Evolutionary conservation across 805 yeast genomes (phyloP).

Genomic region (Pichia occidentalis): DNA sequence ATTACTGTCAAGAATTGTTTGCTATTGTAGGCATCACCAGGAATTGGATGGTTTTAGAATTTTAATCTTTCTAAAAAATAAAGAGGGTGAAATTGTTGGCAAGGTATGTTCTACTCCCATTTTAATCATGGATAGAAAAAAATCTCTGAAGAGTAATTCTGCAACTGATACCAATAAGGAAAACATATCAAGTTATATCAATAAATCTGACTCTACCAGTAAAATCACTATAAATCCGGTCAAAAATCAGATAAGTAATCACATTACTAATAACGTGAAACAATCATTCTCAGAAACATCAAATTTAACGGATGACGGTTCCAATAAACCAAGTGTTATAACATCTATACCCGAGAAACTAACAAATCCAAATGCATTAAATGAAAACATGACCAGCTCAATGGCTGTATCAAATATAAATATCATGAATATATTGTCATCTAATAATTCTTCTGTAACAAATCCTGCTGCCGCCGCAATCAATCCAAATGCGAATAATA

Average conservation of each 20-base stretch:
- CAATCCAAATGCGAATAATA: too few species aligned
- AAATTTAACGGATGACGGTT: too few species aligned
- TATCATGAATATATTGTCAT: conserved; percentile 1
- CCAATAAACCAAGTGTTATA: too few species aligned
- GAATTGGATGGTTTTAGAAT: conserved; percentile 81
- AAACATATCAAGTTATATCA: too few species aligned
- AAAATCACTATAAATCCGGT: too few species aligned
- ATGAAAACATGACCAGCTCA: too few species aligned
- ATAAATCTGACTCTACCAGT: too few species aligned
- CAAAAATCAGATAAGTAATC: neutral
- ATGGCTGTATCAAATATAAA: neutral
- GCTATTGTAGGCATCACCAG: conserved; percentile 94
- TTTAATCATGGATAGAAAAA: conserved; percentile 93
- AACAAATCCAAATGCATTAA: too few species aligned
- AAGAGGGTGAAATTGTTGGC: conserved; percentile 58
- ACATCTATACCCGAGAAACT: too few species aligned
- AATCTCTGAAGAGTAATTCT: conserved; percentile 30
- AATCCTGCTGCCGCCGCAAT: too few species aligned
- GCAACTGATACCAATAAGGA: neutral
- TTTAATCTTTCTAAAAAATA: conserved; percentile 59
- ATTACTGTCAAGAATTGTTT: conserved; percentile 70
- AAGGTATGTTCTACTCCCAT: conserved; percentile 66
- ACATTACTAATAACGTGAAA: neutral
- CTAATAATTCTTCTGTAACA: too few species aligned
- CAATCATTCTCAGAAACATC: too few species aligned